phyloP scores from a whole-genome alignment of 192 early-diverging fungal species.

The Funneliformis mosseae region DNA sequence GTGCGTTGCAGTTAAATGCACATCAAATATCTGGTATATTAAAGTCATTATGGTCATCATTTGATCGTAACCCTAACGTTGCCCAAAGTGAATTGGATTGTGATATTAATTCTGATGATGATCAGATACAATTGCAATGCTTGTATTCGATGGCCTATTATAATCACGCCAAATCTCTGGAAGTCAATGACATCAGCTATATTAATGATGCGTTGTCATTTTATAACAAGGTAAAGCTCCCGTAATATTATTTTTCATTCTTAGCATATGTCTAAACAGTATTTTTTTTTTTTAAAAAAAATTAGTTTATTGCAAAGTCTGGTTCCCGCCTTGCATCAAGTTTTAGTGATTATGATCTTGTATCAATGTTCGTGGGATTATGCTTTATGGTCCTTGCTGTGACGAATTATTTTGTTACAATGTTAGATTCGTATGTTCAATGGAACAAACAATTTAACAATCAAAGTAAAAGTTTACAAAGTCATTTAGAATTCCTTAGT shows the following conservation, averaged over 20 bases:
- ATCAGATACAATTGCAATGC: conserved; percentile 38
- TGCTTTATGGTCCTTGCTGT: conserved; percentile 42
- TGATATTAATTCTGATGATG: background rate
- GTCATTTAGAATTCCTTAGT: conserved; percentile 34
- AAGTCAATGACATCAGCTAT: background rate
- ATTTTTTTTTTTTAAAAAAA: no score
- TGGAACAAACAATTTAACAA: conserved; percentile 7
- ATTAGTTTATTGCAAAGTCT: background rate
- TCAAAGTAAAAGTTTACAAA: conserved; percentile 28
- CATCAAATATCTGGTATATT: conserved; percentile 57
- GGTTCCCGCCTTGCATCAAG: background rate
- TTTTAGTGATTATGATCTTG: conserved; percentile 16
- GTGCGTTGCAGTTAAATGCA: conserved; percentile 64
- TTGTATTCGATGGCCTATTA: conserved; percentile 38
- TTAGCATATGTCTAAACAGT: no score
- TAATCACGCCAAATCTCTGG: conserved; percentile 35
- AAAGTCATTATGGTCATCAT: conserved; percentile 39
- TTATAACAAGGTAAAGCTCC: conserved; percentile 3
- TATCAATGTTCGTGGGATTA: conserved; percentile 40
- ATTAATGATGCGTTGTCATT: background rate
- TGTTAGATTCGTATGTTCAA: background rate
- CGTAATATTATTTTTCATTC: no score
- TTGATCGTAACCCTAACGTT: conserved; percentile 23
- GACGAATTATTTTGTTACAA: conserved; percentile 9
- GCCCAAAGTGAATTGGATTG: conserved; percentile 8